Evolutionary conservation across 2,329 filamentous ascomycete genomes (phyloP).

Genomic region (Pseudopyricularia cyperi): DNA sequence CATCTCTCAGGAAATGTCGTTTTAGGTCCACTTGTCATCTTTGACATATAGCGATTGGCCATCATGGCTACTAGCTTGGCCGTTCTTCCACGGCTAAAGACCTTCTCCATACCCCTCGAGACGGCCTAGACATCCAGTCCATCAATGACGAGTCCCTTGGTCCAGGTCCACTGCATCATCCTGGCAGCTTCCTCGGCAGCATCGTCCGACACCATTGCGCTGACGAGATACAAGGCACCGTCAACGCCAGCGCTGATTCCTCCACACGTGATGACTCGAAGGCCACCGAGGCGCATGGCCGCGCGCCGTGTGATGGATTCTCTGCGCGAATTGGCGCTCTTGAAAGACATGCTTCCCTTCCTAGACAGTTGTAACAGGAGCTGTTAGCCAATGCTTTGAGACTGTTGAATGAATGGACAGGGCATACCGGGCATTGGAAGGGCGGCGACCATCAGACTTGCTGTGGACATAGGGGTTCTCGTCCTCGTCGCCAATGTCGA

Average conservation of each 20-base stretch:
- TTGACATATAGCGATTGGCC: not conserved
- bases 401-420: not conserved
- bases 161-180: constrained; percentile 71
- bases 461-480: constrained; percentile 74
- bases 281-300: constrained; percentile 56
- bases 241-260: constrained; percentile 72
- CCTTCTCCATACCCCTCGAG: not conserved
- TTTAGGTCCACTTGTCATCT: not conserved
- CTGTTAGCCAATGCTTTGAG: constrained; percentile 9
- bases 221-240: constrained; percentile 73
- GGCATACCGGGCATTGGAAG: constrained; percentile 46
- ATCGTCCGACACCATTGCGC: constrained; percentile 67
- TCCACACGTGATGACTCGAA: constrained; percentile 67
- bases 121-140: constrained; percentile 63
- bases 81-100: not conserved
- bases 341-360: constrained; percentile 76
- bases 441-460: constrained; percentile 54
- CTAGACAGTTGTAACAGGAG: constrained; percentile 22
- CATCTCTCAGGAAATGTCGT: not conserved
- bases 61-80: not conserved
- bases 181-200: constrained; percentile 64
- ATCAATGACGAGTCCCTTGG: constrained; percentile 73
- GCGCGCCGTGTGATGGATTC: constrained; percentile 72
- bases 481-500: constrained; percentile 69
- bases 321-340: constrained; percentile 58